phyloP scores from a whole-genome alignment of 1,139 yeast genomes.

The Debaryomyces robertsiae region DNA sequence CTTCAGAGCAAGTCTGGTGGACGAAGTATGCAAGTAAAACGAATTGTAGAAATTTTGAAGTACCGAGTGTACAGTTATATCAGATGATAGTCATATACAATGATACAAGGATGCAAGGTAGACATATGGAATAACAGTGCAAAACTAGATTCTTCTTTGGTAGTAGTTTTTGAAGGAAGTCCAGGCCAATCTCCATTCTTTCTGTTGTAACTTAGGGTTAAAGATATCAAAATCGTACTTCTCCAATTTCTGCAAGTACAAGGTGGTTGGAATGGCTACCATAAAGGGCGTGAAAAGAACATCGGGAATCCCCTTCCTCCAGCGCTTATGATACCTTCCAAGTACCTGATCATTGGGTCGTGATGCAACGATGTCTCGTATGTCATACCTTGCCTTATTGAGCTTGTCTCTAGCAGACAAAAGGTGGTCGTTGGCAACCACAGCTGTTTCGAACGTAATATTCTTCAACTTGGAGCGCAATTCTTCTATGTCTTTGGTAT shows the following conservation, averaged over 20 bases:
- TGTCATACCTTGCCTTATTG: constrained; percentile 34
- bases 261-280: constrained; percentile 65
- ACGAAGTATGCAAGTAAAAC: no score
- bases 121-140: no score
- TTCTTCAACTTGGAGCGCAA: constrained; percentile 50
- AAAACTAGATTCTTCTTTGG: constrained; percentile 35
- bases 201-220: constrained; percentile 47
- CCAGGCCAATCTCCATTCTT: constrained; percentile 79
- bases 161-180: constrained; percentile 58
- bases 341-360: constrained; percentile 34
- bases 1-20: no score
- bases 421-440: constrained; percentile 78
- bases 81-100: neutral
- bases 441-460: constrained; percentile 70
- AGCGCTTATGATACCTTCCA: constrained; percentile 32
- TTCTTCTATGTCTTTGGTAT: constrained; percentile 25
- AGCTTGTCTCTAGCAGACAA: constrained; percentile 65
- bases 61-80: no score
- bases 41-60: no score
- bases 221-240: constrained; percentile 65
- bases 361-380: constrained; percentile 27
- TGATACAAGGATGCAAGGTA: neutral
- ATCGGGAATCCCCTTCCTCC: constrained; percentile 61
- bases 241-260: constrained; percentile 64
- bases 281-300: constrained; percentile 68